Percentiles rank a stretch among this genome's conserved stretches.
Conservation (phyloP, 371 early-diverging fungal genomes). For the Mucor indicus region DNA sequence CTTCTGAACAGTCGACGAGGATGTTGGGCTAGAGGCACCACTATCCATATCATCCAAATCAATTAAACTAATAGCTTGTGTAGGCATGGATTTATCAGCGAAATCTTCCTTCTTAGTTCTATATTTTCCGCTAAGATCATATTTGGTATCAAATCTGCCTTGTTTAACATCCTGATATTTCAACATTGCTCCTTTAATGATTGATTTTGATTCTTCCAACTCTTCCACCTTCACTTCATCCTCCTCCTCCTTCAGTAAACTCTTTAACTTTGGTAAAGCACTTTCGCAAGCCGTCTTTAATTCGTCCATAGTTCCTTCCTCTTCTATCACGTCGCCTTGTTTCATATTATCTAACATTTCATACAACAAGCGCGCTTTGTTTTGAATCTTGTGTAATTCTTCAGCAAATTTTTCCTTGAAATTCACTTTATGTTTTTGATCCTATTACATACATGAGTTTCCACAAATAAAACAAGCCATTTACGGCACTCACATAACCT, state of each 20-base stretch:
- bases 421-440: constrained; percentile 72
- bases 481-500: constrained; percentile 73
- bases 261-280: constrained; percentile 71
- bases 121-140: constrained; percentile 31
- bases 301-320: constrained; percentile 58
- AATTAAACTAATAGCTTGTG: constrained; percentile 49
- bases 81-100: constrained; percentile 1
- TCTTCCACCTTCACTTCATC: constrained; percentile 44
- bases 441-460: constrained; percentile 39
- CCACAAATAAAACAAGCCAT: not conserved
- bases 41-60: constrained; percentile 56
- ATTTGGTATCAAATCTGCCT: constrained; percentile 47
- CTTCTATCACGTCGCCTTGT: constrained; percentile 63
- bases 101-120: constrained; percentile 4
- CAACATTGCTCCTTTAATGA: constrained; percentile 77
- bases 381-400: constrained; percentile 81
- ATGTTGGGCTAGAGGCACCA: not conserved
- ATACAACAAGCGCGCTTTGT: constrained; percentile 73
- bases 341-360: constrained; percentile 72
- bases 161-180: constrained; percentile 71
- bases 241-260: constrained; percentile 49
- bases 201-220: constrained; percentile 81
- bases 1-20: not conserved
- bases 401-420: constrained; percentile 79
- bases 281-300: constrained; percentile 48